These are phyloP conservation scores for Candida vartiovaarae DNA, from an alignment of 805 yeast genomes.

Conservation along the genomic window DNA sequence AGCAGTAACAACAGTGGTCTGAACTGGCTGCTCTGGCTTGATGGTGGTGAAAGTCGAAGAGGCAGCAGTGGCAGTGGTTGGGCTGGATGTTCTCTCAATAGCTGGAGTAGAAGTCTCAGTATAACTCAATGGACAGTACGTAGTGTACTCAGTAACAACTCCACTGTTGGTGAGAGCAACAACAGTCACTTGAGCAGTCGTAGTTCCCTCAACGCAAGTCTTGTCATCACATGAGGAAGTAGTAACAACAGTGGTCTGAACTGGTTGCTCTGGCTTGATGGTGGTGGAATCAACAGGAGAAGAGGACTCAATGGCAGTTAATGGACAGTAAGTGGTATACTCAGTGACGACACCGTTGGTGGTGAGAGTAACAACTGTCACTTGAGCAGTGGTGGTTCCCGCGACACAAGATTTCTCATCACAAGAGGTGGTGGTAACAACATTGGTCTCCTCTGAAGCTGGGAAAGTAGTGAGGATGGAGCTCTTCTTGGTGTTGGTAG, in stretches of 20 bases:
- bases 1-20: background rate
- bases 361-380: constrained; percentile 27
- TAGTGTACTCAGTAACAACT: constrained; percentile 20
- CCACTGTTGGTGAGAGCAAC: constrained; percentile 29
- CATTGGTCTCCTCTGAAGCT: constrained; percentile 12
- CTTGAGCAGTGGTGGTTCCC: constrained; percentile 8
- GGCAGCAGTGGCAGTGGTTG: background rate
- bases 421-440: constrained; percentile 15
- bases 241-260: background rate
- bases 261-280: background rate
- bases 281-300: background rate
- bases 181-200: constrained; percentile 15
- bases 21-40: too few species aligned
- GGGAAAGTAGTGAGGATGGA: too few species aligned
- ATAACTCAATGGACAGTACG: constrained; percentile 17
- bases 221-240: constrained; percentile 9
- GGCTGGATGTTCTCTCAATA: background rate
- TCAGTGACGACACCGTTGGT: constrained; percentile 24
- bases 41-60: too few species aligned
- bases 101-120: too few species aligned
- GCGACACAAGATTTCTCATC: constrained; percentile 5
- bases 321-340: constrained; percentile 21
- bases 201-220: constrained; percentile 5
- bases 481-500: too few species aligned
- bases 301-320: constrained; percentile 1